phyloP scores from a whole-genome alignment of 108 stramenopile genomes.

The Stephanodiscus minutulus region DNA sequence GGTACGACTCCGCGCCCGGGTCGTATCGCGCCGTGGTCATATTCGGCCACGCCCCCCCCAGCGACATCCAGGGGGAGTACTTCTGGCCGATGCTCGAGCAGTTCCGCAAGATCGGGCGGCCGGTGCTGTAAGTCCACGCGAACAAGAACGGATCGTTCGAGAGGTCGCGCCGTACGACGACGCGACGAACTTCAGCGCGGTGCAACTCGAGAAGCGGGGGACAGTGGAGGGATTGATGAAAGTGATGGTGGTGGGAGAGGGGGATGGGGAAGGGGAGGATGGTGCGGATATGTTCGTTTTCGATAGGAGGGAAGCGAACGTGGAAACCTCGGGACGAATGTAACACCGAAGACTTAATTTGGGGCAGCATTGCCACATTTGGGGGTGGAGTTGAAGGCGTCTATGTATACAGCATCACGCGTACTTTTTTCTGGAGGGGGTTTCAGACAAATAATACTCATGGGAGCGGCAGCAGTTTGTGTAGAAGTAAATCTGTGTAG shows the following conservation, averaged over 20 bases:
- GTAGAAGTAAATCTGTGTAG: no score
- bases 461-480: no score
- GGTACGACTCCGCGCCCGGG: slow-evolving; percentile 10
- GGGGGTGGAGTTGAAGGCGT: no score
- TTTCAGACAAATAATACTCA: no score
- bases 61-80: slow-evolving; percentile 50
- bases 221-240: slow-evolving; percentile 45
- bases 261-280: slow-evolving; percentile 1
- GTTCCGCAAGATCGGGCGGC: slow-evolving; percentile 39
- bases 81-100: slow-evolving; percentile 58
- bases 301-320: slow-evolving; percentile 28
- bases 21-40: slow-evolving; percentile 67
- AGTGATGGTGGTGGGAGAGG: slow-evolving; percentile 33
- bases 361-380: no score
- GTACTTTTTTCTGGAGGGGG: no score
- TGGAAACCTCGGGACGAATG: no score
- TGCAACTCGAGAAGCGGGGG: slow-evolving; percentile 47
- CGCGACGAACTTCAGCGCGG: slow-evolving; percentile 47
- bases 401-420: no score
- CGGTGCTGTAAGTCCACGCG: slow-evolving; percentile 75
- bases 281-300: slow-evolving; percentile 29
- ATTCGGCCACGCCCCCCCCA: slow-evolving; percentile 72
- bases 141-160: slow-evolving; percentile 45
- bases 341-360: no score
- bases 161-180: slow-evolving; percentile 41